Base-by-base conservation (phyloP, 2,329 filamentous ascomycete species). In the Cyphellophora attinorum region DNA sequence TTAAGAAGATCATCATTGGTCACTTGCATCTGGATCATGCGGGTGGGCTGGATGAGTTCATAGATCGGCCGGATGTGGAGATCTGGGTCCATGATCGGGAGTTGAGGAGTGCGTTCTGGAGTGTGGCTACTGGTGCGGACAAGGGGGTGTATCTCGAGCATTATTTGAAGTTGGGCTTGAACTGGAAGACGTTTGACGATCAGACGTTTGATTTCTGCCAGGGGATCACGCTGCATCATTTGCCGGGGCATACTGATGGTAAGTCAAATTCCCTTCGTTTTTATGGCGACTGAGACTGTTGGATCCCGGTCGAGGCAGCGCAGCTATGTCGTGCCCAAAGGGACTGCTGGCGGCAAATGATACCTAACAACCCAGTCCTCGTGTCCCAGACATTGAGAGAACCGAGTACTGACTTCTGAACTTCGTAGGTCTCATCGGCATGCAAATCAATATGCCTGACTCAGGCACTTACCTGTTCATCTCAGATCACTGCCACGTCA, bases 1-100 rank as follows among this genome's bases (percentile, higher is more conserved):
- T 48, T 36, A 47, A 48, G 42, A 47, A 45, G 31, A 45, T 48
- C 35, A 48, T 48, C 21, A 47, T 48, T 18, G 46, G 46, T 11
- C 46, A 48, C 38, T 29, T 48, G 19, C 46, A 48, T 29, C 38
- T 48, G 12, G 44, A 48, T 33, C 46, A 48, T 35, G 46, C 44
- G 5, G 46, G 46, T 8, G 46, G 46, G 4, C 29, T 48, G 19
- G 46, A 48, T 29, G 34, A 40, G 27, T 48, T 48, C 32, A 19
- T 48, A 12, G 41, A 45, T 14, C 12, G 37, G 16, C 44, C 44
- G 16, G 44, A 47, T 25, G 40, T 48, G 18, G 40, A 44, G 16
- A 42, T 48, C 23, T 48, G 42, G 44, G 46, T 48, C 5, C 46
- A 48, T 27, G 46, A 47, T 18, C 23, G 23, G 27, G 46, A 48